These are phyloP conservation scores for Ambrosia artemisiifolia DNA, from an alignment of 129 eudicot species.

Conservation along the genomic window DNA sequence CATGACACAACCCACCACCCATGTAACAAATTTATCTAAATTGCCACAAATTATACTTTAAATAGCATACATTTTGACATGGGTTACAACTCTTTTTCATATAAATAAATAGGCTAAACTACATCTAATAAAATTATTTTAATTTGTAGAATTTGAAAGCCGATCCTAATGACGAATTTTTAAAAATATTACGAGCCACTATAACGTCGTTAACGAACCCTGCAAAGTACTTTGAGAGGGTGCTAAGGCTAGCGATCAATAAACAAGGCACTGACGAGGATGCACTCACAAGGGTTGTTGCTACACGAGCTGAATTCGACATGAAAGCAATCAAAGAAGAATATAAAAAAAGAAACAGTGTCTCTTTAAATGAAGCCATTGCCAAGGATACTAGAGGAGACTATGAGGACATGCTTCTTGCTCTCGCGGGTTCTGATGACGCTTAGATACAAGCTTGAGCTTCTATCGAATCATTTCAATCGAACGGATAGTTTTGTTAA, in stretches of 20 bases:
- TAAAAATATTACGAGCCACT: conserved; percentile 47
- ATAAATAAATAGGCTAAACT: background rate
- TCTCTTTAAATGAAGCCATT: conserved; percentile 64
- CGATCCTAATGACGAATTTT: conserved; percentile 61
- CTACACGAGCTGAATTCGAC: conserved; percentile 85
- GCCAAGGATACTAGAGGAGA: conserved; percentile 80
- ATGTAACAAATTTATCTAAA: background rate
- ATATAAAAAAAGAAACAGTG: conserved; percentile 58
- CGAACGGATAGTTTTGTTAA: background rate
- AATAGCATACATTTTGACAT: too few relatives aligned
- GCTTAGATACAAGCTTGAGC: conserved; percentile 30
- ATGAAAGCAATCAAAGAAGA: conserved; percentile 69
- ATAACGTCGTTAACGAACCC: conserved; percentile 59
- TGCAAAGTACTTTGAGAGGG: conserved; percentile 75
- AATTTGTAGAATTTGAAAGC: conserved; percentile 50
- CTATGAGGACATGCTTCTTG: conserved; percentile 69
- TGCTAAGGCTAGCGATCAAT: conserved; percentile 53
- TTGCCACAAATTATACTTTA: background rate
- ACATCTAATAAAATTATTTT: background rate
- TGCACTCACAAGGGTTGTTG: conserved; percentile 69
- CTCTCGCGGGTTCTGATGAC: conserved; percentile 59
- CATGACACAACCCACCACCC: too few relatives aligned
- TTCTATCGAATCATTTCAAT: background rate
- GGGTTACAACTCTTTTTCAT: background rate
- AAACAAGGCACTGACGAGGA: conserved; percentile 73